Percentiles rank a stretch among this genome's conserved stretches.
Evolutionary conservation across 768 basidiomycete species (phyloP).

Genomic region (Hirschioporus abietinus): DNA sequence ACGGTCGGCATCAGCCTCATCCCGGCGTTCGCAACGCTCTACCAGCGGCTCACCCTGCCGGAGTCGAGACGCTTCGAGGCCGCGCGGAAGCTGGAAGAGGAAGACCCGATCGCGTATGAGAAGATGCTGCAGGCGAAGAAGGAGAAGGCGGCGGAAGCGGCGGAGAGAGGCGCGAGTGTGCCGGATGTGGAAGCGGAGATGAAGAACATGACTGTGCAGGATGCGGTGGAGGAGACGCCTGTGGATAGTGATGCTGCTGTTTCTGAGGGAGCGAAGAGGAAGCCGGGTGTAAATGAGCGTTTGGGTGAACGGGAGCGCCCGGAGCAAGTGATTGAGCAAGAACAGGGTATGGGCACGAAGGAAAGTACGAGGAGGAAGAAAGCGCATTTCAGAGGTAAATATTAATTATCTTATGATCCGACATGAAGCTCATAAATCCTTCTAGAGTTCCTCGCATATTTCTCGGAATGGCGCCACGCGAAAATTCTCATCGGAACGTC

Average conservation of each 20-base stretch:
- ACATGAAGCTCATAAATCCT: background rate
- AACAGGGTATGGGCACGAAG: slow-evolving; percentile 9
- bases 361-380: slow-evolving; percentile 26
- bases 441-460: slow-evolving; percentile 59
- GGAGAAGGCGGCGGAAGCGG: background rate
- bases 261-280: background rate
- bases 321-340: slow-evolving; percentile 23
- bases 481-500: slow-evolving; percentile 66
- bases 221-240: slow-evolving; percentile 25
- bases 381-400: slow-evolving; percentile 46
- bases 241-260: slow-evolving; percentile 11
- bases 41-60: slow-evolving; percentile 68
- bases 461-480: slow-evolving; percentile 66
- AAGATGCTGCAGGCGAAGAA: background rate
- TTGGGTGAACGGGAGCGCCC: slow-evolving; percentile 20
- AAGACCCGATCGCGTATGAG: slow-evolving; percentile 8
- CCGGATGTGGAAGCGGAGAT: slow-evolving; percentile 12
- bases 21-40: slow-evolving; percentile 69
- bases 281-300: background rate
- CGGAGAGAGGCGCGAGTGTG: background rate
- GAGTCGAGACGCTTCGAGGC: slow-evolving; percentile 56
- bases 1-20: slow-evolving; percentile 68
- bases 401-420: background rate
- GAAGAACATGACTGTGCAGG: slow-evolving; percentile 24
- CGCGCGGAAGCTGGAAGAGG: slow-evolving; percentile 28